Conservation (phyloP, 106 monocot species). For the Dendrobium huoshanense region DNA sequence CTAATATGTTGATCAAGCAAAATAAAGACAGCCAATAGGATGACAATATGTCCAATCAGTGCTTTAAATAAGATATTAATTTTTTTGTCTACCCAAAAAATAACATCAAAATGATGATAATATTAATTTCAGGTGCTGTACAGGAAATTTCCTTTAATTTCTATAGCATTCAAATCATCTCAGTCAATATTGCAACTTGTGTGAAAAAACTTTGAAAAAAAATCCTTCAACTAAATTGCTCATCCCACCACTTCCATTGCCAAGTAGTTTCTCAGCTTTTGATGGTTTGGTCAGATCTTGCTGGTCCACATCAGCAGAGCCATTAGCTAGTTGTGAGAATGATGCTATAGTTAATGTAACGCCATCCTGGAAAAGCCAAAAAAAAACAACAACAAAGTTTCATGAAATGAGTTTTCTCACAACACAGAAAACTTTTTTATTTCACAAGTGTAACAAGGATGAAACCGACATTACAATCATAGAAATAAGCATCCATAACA, state of each 20-base stretch:
- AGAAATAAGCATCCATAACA: background rate
- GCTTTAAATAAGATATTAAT: background rate
- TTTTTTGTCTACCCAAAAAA: background rate
- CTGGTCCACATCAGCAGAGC: constrained; percentile 10
- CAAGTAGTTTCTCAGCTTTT: constrained; percentile 66
- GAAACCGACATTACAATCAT: background rate
- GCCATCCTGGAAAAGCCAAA: constrained; percentile 61
- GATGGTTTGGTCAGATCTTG: constrained; percentile 38
- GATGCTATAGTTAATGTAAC: constrained; percentile 46
- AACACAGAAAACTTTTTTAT: background rate
- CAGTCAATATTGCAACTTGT: background rate
- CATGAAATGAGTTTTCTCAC: background rate
- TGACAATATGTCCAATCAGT: background rate
- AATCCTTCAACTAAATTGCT: background rate
- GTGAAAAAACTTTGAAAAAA: background rate
- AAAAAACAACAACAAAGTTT: background rate
- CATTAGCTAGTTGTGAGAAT: constrained; percentile 45
- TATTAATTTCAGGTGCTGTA: background rate
- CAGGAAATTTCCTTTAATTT: background rate
- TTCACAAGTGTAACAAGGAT: background rate
- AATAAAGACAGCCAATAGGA: background rate
- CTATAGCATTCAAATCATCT: background rate
- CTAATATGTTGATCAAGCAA: background rate
- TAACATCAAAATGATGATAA: background rate
- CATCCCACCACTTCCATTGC: constrained; percentile 53